Evolutionary conservation across 208 protist species (phyloP), one percentile per base, ranked within the genome.

Genomic region (Spongospora subterranea): DNA sequence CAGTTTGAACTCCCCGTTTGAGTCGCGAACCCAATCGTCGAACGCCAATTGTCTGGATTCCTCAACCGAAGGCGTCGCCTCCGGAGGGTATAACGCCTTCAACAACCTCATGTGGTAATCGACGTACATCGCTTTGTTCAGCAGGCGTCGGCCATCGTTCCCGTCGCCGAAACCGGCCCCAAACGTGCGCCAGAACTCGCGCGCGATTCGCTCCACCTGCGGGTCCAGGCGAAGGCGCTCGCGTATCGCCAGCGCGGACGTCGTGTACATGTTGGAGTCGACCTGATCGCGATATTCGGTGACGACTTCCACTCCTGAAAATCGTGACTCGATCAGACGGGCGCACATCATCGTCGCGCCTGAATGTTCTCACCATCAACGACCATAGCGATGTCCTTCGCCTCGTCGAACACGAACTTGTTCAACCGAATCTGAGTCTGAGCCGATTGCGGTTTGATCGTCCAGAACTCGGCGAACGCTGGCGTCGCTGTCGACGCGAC

Each of bases 221-320:
- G 6, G 6, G n/a, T 82, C 71, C 17, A 40, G 71, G n/a, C 71
- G 71, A 35, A 82, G n/a, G 17, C n/a, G 6, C n/a, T 82, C 71
- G n/a, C 71, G 71, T 40, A 82, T n/a, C 13, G 6, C 17, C 6
- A 82, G 71, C 6, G 71, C 71, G 13, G n/a, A 6, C 6, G 71
- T 82, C 17, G 71, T 82, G 71, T 82, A 82, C 71, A 82, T 82
- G 71, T 82, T 82, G 35, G n/a, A 6, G n/a, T 82, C 71, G 71
- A 35, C 71, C 71, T 82, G 71, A n/a, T 35, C 40, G 6, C n/a
- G 6, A n/a, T 82, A 82, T n/a, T 82, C 71, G n/a, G n/a, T 35
- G 17, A 82, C 40, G 71, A 82, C 71, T 43, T 82, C 71, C 6
- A 40, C 35, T 6, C 71, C 71, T 82, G n/a, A 35, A 43, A n/a